Conservation (phyloP, 352 stramenopile species). For the Blastocystis sp. region DNA sequence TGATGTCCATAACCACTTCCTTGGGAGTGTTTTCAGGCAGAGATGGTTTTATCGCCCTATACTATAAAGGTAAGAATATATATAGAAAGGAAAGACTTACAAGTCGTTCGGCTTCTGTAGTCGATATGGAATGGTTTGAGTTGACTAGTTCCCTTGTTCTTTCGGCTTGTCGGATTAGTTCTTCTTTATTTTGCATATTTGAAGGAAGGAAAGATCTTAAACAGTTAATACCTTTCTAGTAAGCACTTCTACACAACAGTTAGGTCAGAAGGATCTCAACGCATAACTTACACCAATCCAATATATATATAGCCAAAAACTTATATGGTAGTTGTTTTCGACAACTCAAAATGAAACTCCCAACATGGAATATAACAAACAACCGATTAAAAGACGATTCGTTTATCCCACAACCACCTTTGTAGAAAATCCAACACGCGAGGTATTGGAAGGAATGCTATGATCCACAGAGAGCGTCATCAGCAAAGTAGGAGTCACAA, state of each 20-base stretch:
- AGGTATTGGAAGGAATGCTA: background rate
- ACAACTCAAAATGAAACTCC: constrained; percentile 1
- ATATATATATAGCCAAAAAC: constrained; percentile 14
- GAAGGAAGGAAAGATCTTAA: background rate
- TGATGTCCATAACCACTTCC: background rate
- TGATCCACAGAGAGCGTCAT: constrained; percentile 46
- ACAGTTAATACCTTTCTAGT: background rate
- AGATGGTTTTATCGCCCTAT: background rate
- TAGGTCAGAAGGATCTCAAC: background rate
- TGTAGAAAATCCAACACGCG: constrained; percentile 2
- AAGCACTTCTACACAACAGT: constrained; percentile 5
- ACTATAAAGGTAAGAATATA: background rate
- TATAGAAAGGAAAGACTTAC: background rate
- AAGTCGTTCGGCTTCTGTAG: background rate
- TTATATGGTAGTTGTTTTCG: background rate
- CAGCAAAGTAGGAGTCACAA: background rate
- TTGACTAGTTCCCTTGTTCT: constrained; percentile 2
- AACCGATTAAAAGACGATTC: constrained; percentile 45
- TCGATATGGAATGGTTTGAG: background rate
- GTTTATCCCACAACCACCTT: constrained; percentile 23
- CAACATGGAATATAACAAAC: background rate
- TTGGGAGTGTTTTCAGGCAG: background rate
- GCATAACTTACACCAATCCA: constrained; percentile 17
- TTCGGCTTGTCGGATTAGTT: constrained; percentile 6
- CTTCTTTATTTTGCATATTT: constrained; percentile 38